Base-by-base conservation (phyloP, 2,329 filamentous ascomycete species). In the Bipolaris gigantea region DNA sequence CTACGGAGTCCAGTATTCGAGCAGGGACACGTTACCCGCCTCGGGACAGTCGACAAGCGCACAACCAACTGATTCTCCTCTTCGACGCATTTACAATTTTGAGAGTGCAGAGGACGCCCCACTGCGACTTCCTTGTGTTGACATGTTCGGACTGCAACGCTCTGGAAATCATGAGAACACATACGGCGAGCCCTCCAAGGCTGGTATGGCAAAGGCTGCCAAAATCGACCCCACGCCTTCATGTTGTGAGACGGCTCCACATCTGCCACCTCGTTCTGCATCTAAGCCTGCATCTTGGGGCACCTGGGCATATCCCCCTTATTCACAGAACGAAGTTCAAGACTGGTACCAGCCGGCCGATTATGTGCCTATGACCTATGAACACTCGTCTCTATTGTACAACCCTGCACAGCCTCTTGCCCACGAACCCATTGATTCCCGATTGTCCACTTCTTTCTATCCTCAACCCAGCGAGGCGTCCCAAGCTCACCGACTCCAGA, bases 221-320 rank as follows among this genome's bases (percentile, higher is more conserved):
- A 40, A 40, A 40, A 25, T 25, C 13, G 38, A 40, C 7, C 15
- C 15, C 21, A n/a, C 44, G 16, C 45, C 49, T 9, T 38, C 36
- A 7, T 49, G 55, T 4, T 38, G 33, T 25, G 23, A 38, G 23
- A 33, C 38, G n/a, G 55, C 58, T 32, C 56, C 62, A 15, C 54
- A 61, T 39, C 50, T 65, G 4, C 62, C 64, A 13, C 63, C 65
- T 38, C 63, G 62, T 9, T 57, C 59, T 13, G 41, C 59, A 43
- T 41, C 60, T 3, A 58, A 48, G 35, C 39, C 44, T 16, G 39
- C 60, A 35, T 45, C 47, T 1, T 67, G 55, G 55, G 33, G 46
- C 19, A 33, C 44, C 40, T 30, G 25, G 11, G 9, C 34, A 13
- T 57, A 55, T n/a, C 57, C 57, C 27, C 33, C 45, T n/a, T 57